These are phyloP conservation scores for Irpex rosettiformis DNA, from an alignment of 1,284 basidiomycete genomes.

Conservation along the genomic window DNA sequence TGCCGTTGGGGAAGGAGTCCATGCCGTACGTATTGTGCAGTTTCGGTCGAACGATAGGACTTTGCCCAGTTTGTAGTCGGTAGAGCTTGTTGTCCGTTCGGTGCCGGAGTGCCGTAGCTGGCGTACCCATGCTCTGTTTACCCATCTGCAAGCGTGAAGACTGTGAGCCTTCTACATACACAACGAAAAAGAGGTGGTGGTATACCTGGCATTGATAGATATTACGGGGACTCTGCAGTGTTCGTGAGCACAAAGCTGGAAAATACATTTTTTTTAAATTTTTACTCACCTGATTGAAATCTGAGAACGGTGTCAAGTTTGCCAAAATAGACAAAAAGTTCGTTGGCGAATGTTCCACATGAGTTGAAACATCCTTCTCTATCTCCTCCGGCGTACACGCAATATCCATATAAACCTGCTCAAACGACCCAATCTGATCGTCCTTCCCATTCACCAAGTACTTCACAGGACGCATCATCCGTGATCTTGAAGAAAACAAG, in stretches of 20 bases:
- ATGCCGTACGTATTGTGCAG: slow-evolving; percentile 97
- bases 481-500: slow-evolving; percentile 83
- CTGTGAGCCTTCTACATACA: neutral
- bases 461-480: slow-evolving; percentile 99
- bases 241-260: slow-evolving; percentile 11
- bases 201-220: slow-evolving; percentile 84
- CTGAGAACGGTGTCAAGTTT: slow-evolving; percentile 83
- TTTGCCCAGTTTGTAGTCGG: slow-evolving; percentile 93
- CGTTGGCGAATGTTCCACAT: slow-evolving; percentile 93
- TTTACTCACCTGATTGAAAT: slow-evolving; percentile 86
- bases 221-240: slow-evolving; percentile 72
- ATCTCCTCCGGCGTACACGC: slow-evolving; percentile 91
- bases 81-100: slow-evolving; percentile 99
- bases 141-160: slow-evolving; percentile 73
- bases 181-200: slow-evolving; percentile 5
- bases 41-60: slow-evolving; percentile 89
- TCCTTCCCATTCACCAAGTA: slow-evolving; percentile 83
- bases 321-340: slow-evolving; percentile 91
- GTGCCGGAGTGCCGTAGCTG: slow-evolving; percentile 85
- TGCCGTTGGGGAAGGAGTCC: slow-evolving; percentile 98
- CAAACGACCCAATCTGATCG: slow-evolving; percentile 95
- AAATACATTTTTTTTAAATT: neutral
- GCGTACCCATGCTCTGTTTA: slow-evolving; percentile 99
- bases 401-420: slow-evolving; percentile 99
- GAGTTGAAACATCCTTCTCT: slow-evolving; percentile 77